Base-by-base conservation (phyloP, 2,329 filamentous ascomycete genomes). In the Phoma sp. region DNA sequence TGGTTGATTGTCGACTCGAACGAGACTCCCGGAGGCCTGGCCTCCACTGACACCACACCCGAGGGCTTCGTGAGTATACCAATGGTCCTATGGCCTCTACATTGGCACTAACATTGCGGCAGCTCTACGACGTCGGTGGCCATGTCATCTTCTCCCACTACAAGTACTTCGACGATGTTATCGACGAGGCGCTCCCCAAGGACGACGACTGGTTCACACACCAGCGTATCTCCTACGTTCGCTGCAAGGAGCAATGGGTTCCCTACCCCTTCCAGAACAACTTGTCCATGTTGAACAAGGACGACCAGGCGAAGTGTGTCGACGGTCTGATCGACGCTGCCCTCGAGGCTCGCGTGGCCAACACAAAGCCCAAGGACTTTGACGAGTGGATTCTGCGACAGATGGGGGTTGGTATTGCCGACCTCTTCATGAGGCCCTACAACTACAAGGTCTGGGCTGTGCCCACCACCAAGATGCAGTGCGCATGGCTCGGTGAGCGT, bases 361-460 rank as follows among this genome's bases (percentile, higher is more conserved):
- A 87, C 80, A 91, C 87, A 64, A 98, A 98, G 84, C 95, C 95
- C 69, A 89, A 93, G 83, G 84, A 96, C 81, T 99, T 99, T 71
- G 95, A 99, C 74, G 92, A 99, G 83, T 98, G 93, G 93, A 98
- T 98, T 73, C 77, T 98, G 69, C 88, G 95, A 71, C 96, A 90
- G 82, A 93, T 90, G 81, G 95, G 95, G 70, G 81, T 86, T 68
- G 93, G 93, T 68, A 84, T 99, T 71, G 93, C 93, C 65, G 87
- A 99, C 77, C 84, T 93, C 68, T 99, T 99, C 86, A 99, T 99
- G 95, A 86, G 95, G 70, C 95, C 95, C 48, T 99, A 99, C 85
- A 99, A 99, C 87, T 99, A 89, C 88, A 99, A 99, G 83, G 95
- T 99, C 75, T 99, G 95, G 95, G 95, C 95, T 60, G 93, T 98